A percentile compares a stretch with the other conserved stretches of the same genome.
Evolutionary conservation across 805 yeast genomes (phyloP).

Genomic region (Metschnikowia dekortorum): DNA sequence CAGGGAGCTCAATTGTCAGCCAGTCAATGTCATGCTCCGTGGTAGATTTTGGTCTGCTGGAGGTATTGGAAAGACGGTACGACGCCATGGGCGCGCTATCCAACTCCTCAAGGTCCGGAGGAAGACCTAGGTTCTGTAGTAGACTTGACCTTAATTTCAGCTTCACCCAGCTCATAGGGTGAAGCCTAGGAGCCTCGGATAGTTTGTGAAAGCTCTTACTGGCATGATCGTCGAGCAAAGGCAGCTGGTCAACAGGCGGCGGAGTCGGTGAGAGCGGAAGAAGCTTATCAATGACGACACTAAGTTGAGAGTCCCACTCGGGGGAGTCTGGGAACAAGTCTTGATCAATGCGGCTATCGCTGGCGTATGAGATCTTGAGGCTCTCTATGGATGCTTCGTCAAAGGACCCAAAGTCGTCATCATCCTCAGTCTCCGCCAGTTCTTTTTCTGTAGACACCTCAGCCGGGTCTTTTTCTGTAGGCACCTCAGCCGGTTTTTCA

Average conservation of each 20-base stretch:
- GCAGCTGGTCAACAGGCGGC: background rate
- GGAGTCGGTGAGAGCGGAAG: constrained; percentile 5
- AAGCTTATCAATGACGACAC: constrained; percentile 8
- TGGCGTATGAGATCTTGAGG: constrained; percentile 9
- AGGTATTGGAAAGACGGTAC: background rate
- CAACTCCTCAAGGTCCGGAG: constrained; percentile 62
- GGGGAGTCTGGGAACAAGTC: constrained; percentile 1
- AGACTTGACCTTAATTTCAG: constrained; percentile 63
- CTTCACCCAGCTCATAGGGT: constrained; percentile 65
- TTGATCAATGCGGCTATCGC: background rate
- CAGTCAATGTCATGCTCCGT: constrained; percentile 32
- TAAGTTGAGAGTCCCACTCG: constrained; percentile 4
- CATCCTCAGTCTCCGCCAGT: constrained; percentile 19
- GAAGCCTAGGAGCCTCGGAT: constrained; percentile 44
- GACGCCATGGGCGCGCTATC: constrained; percentile 4
- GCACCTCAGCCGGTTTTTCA: no score
- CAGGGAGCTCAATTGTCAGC: constrained; percentile 34
- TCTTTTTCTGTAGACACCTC: background rate
- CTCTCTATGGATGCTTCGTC: constrained; percentile 32
- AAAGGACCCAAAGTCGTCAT: constrained; percentile 37
- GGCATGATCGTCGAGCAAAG: constrained; percentile 31
- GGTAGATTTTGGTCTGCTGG: constrained; percentile 18
- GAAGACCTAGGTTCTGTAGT: constrained; percentile 63
- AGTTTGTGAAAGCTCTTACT: constrained; percentile 42
- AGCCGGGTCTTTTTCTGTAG: background rate